Percentiles rank a stretch among this genome's conserved stretches.
phyloP scores from a whole-genome alignment of 2,329 filamentous ascomycete genomes.

The Pseudogymnoascus sp. region DNA sequence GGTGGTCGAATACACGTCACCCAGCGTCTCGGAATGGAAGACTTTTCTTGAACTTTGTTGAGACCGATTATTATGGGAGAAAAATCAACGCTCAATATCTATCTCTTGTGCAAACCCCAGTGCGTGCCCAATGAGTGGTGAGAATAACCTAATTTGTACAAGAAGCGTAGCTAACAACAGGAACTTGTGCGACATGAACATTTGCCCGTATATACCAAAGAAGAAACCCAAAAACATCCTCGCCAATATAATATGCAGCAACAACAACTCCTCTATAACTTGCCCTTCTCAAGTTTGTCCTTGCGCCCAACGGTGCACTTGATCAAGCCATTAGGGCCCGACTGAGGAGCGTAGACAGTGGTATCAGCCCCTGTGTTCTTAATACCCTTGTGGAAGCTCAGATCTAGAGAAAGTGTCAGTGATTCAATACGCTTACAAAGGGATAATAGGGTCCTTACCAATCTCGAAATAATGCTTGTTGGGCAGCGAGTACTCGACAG shows the following conservation, averaged over 20 bases:
- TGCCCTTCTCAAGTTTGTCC: neutral
- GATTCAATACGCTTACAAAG: slow-evolving; percentile 11
- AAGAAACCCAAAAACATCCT: neutral
- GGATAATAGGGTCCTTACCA: slow-evolving; percentile 46
- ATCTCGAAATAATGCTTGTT: slow-evolving; percentile 99
- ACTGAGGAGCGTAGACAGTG: slow-evolving; percentile 91
- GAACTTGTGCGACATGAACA: neutral
- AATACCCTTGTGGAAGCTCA: slow-evolving; percentile 92
- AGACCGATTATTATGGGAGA: neutral
- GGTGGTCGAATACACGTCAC: neutral
- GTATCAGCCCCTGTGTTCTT: slow-evolving; percentile 96
- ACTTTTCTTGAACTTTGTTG: neutral
- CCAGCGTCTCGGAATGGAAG: neutral
- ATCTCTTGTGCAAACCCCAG: neutral
- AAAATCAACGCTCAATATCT: neutral
- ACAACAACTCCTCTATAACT: neutral
- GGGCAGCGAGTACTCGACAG: slow-evolving; percentile 76
- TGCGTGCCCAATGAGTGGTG: neutral
- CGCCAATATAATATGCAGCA: neutral
- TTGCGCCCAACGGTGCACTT: slow-evolving; percentile 75
- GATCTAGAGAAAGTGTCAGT: slow-evolving; percentile 47
- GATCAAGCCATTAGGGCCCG: slow-evolving; percentile 89
- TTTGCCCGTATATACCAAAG: neutral
- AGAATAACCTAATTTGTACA: slow-evolving; percentile 8
- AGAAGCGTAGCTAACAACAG: neutral